These are phyloP conservation scores for Mycena epipterygia DNA, from an alignment of 768 basidiomycete genomes.

Conservation along the genomic window DNA sequence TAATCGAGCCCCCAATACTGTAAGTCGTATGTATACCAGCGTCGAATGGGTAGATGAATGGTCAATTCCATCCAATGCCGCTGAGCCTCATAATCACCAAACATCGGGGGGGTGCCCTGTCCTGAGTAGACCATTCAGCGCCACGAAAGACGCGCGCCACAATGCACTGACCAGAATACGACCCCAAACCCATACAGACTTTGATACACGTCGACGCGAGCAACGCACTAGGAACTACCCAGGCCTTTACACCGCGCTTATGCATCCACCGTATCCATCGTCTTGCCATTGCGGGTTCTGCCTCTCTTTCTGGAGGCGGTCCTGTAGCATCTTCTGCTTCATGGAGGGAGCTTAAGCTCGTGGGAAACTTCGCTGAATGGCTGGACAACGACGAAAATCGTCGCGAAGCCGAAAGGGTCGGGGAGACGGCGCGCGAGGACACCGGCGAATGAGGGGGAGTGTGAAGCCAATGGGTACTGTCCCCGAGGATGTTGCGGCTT, in stretches of 20 bases:
- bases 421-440: constrained; percentile 33
- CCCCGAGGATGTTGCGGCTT: constrained; percentile 28
- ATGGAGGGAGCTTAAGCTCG: constrained; percentile 27
- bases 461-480: constrained; percentile 29
- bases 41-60: constrained; percentile 74
- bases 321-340: constrained; percentile 24
- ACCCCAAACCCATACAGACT: constrained; percentile 78
- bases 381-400: constrained; percentile 24
- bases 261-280: constrained; percentile 89
- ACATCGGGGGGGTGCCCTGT: constrained; percentile 81
- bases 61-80: constrained; percentile 97
- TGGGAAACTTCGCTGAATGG: constrained; percentile 27
- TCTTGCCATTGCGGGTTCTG: constrained; percentile 60
- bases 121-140: constrained; percentile 58
- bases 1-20: constrained; percentile 97
- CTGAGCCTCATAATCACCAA: constrained; percentile 94
- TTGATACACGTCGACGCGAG: constrained; percentile 70
- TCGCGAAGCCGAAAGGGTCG: constrained; percentile 22
- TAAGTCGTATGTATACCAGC: constrained; percentile 93
- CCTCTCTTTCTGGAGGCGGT: constrained; percentile 32
- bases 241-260: constrained; percentile 68
- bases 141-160: background rate
- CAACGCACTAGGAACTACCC: constrained; percentile 72
- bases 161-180: constrained; percentile 80
- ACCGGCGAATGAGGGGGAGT: constrained; percentile 10